Conservation (phyloP, 164 flowering plant species). For the Echeveria elegans region DNA sequence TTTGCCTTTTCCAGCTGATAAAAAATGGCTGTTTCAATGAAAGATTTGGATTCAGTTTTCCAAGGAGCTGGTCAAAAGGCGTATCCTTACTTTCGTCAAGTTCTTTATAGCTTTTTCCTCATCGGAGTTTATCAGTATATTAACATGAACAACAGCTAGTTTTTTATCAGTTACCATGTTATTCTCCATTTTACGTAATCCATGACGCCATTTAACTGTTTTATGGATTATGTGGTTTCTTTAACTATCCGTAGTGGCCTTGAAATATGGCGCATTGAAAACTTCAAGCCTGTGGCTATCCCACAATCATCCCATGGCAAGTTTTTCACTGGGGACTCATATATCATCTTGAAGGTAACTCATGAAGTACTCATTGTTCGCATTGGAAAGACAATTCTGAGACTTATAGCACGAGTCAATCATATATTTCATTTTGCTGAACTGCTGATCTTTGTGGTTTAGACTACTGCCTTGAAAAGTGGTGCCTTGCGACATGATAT, state of each 20-base stretch:
- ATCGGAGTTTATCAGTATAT: background rate
- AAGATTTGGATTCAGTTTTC: constrained; percentile 86
- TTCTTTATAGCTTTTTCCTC: background rate
- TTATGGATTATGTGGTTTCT: constrained; percentile 19
- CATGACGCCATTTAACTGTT: background rate
- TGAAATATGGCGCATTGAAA: constrained; percentile 98
- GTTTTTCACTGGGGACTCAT: constrained; percentile 92
- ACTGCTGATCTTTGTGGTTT: constrained; percentile 14
- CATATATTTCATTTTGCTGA: background rate
- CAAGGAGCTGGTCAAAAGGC: constrained; percentile 96
- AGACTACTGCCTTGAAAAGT: constrained; percentile 86
- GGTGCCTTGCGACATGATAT: constrained; percentile 91
- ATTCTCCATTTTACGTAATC: background rate
- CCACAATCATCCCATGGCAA: constrained; percentile 72
- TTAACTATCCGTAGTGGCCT: constrained; percentile 67
- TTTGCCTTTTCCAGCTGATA: background rate
- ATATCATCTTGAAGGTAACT: constrained; percentile 71
- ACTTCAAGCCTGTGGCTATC: constrained; percentile 65
- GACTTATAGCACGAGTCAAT: background rate
- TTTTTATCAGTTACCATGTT: background rate
- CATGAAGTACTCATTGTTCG: background rate
- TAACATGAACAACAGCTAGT: background rate
- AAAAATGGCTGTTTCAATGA: constrained; percentile 87
- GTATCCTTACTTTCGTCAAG: constrained; percentile 26
- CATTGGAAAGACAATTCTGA: background rate